Base-by-base conservation (phyloP, 1,139 yeast species). In the Lodderomyces theae region DNA sequence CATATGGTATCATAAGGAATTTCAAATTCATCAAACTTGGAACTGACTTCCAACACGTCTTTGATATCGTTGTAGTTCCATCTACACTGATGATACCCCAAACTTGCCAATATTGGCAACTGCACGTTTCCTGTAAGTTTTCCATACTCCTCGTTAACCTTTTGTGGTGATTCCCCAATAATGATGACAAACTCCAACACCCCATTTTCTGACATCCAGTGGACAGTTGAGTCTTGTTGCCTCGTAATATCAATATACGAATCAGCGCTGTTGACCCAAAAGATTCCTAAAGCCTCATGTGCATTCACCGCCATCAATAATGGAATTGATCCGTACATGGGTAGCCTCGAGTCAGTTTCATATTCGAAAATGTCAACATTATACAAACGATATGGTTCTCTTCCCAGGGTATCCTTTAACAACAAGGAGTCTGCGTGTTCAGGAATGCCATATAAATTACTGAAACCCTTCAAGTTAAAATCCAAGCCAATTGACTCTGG, bases 251-350 rank as follows among this genome's bases (percentile, higher is more conserved):
- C 96, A 40, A 92, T 69, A 67, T 82, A 90, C 0, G 97, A 89
- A 56, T 92, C 98, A 1, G 98, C 97, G 41, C 88, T 77, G 56
- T 90, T 92, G 40, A 87, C 68, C 97, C 98, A 92, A 54, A 90
- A 89, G 7, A 92, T 58, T 10, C 96, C 97, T 5, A 81, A 78
- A 1, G 94, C 71, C 1, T 71, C 56, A 0, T 68, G 74, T 0
- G 78, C 72, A 46, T 76, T 81, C 13, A 77, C 78, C 0, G 89
- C 95, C 42, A 87, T 64, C 74, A 92, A 72, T 37, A 89, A 79
- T 2, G 99, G 98, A 53, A 92, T 88, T 0, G 95, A 71, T 1
- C 99, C 99, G 55, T 92, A 92, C 95, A 89, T 88, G 22, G 98
- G 89, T 70, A 85, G 72, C 40, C 82, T 78, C 25, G 95, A 84